phyloP scores from a whole-genome alignment of 306 rosid species.

The Glycine latifolia region DNA sequence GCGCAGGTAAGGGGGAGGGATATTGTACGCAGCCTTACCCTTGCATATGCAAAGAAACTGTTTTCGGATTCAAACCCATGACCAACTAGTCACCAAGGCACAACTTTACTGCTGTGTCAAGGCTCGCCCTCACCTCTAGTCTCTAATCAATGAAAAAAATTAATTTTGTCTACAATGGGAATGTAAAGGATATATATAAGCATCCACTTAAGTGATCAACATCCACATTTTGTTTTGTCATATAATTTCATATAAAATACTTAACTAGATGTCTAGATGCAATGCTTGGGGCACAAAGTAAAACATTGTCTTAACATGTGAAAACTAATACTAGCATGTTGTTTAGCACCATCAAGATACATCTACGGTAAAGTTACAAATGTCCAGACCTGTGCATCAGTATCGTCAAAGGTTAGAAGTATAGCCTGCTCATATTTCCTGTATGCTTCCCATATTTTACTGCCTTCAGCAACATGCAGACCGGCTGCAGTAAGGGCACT shows the following conservation, averaged over 20 bases:
- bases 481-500: constrained; percentile 87
- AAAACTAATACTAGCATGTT: constrained; percentile 27
- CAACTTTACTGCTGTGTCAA: too few species aligned
- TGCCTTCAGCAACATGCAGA: constrained; percentile 83
- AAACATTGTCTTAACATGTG: constrained; percentile 1
- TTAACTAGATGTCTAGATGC: background rate
- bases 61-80: too few species aligned
- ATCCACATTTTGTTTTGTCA: constrained; percentile 22
- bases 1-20: too few species aligned
- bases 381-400: constrained; percentile 67
- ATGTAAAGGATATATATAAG: constrained; percentile 2
- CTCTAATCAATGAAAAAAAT: constrained; percentile 14
- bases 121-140: too few species aligned
- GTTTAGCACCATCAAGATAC: constrained; percentile 6
- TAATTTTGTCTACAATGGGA: background rate
- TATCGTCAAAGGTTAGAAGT: constrained; percentile 57
- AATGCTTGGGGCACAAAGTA: constrained; percentile 16
- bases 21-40: too few species aligned
- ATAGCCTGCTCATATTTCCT: constrained; percentile 78
- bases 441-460: constrained; percentile 83
- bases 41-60: too few species aligned
- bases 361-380: constrained; percentile 11
- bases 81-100: too few species aligned
- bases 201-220: constrained; percentile 27
- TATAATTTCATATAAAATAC: constrained; percentile 21